Base-by-base conservation (phyloP, 2,329 filamentous ascomycete species). In the Sclerotinia nivalis region DNA sequence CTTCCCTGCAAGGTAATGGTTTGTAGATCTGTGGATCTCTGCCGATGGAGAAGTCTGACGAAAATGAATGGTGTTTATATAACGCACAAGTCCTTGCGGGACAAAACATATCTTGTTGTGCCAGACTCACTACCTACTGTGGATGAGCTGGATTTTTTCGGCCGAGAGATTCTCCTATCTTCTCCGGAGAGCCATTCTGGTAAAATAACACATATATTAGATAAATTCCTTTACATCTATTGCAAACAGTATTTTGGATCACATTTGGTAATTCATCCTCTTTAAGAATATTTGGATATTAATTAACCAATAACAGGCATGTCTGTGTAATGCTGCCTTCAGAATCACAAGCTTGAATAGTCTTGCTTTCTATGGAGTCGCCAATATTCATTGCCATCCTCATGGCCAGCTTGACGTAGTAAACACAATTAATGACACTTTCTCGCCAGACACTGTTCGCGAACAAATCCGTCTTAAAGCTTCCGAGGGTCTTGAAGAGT, bases 381-480 rank as follows among this genome's bases (percentile, higher is more conserved):
- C 73, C 10, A 70, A 74, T 20, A 47, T 74, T 4, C 61, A 68
- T 43, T 65, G 61, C 15, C 61, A 65, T 49, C 61, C 61, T 6
- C 20, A 65, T 18, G 31, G 47, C 18, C 61, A 65, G 34, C 61
- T 65, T 65, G 61, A 65, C 6, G 61, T 65, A 28, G n/a, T 65
- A 34, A 65, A 65, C 15, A 65, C 47, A 20, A 49, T 58, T 18
- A 56, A 62, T n/a, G 58, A 68, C 40, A 70, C 54, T n/a, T 74
- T 69, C 40, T 70, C 73, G 2, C 72, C 72, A 9, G 71, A 73
- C 9, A 73, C 72, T 8, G 68, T 74, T 25, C 72, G 73, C 49
- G 73, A 74, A 43, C 73, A 74, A 49, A 68, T 74, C 34, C 73
- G 73, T 2, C 62, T 74, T 28, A 62, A 70, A 31, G 73, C 71